These are phyloP conservation scores for Hyaloperonospora arabidopsidis DNA, from an alignment of 352 stramenopile species.

Conservation along the genomic window DNA sequence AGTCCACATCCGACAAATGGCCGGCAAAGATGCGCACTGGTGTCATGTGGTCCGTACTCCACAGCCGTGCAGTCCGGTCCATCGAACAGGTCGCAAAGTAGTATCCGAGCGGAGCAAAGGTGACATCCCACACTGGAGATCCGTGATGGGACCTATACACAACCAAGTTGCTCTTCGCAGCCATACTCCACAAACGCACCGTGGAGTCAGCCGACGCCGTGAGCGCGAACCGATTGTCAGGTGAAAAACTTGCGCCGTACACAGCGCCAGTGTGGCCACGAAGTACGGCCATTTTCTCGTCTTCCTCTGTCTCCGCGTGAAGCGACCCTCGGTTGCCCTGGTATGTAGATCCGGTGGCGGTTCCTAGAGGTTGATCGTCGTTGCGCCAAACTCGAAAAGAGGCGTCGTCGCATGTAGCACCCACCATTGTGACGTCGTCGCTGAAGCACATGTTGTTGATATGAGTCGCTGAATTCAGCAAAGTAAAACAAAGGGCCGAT, in stretches of 20 bases:
- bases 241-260: constrained; percentile 79
- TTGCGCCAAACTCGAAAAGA: constrained; percentile 81
- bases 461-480: constrained; percentile 69
- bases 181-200: constrained; percentile 81
- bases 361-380: constrained; percentile 66
- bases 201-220: constrained; percentile 75
- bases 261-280: constrained; percentile 75
- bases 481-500: constrained; percentile 68
- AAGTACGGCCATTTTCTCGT: constrained; percentile 62
- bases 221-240: constrained; percentile 79
- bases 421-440: constrained; percentile 68
- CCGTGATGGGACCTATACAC: constrained; percentile 70
- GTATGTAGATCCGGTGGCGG: constrained; percentile 51
- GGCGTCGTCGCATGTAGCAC: constrained; percentile 57
- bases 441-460: constrained; percentile 82
- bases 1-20: constrained; percentile 89
- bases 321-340: constrained; percentile 30
- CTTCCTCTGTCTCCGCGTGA: constrained; percentile 47
- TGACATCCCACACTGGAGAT: constrained; percentile 88
- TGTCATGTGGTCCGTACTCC: constrained; percentile 87
- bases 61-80: constrained; percentile 90
- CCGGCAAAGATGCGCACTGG: constrained; percentile 91
- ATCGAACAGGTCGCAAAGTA: constrained; percentile 93
- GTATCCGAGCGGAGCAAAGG: constrained; percentile 86
- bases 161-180: constrained; percentile 64